Evolutionary conservation across 208 protist genomes (phyloP).

Genomic region (Paratrypanosoma confusum): DNA sequence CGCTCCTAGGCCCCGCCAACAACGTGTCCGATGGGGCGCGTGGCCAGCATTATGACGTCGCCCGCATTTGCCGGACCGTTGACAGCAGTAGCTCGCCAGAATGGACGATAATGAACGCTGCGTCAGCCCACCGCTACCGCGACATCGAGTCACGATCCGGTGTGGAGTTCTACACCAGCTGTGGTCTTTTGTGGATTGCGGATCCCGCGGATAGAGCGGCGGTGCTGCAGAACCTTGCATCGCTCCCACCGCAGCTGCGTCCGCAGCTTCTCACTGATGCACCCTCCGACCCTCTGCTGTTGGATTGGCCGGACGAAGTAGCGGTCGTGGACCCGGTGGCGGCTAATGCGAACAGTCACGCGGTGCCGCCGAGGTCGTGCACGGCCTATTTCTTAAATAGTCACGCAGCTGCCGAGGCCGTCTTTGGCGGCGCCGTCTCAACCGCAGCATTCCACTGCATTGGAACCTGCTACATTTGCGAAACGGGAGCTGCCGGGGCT

Average conservation of each 20-base stretch:
- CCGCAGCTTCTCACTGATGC: constrained; percentile 1
- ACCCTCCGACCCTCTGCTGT: constrained; percentile 1
- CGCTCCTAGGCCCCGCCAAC: constrained; percentile 9
- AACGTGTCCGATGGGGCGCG: constrained; percentile 10
- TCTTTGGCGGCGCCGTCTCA: constrained; percentile 8
- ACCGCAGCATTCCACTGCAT: constrained; percentile 4
- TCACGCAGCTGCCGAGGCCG: constrained; percentile 3
- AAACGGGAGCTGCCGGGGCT: constrained; percentile 7
- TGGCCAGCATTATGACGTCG: constrained; percentile 18
- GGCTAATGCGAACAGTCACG: constrained; percentile 14
- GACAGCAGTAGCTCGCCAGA: constrained; percentile 6
- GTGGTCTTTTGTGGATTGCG: constrained; percentile 10
- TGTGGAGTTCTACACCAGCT: constrained; percentile 11
- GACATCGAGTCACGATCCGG: constrained; percentile 12
- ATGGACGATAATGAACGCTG: constrained; percentile 12
- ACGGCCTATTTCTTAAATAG: constrained; percentile 2
- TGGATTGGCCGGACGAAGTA: constrained; percentile 2
- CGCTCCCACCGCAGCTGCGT: too few relatives aligned
- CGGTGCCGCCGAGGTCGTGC: too few relatives aligned
- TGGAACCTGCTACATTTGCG: constrained; percentile 17
- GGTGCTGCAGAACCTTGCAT: constrained; percentile 3
- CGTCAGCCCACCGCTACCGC: constrained; percentile 6
- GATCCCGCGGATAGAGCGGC: constrained; percentile 1
- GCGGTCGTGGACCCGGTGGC: background rate
- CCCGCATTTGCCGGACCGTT: constrained; percentile 14